These are phyloP conservation scores for Bonnemaisonia californica DNA, from an alignment of 31 red algal genomes.

Conservation along the genomic window DNA sequence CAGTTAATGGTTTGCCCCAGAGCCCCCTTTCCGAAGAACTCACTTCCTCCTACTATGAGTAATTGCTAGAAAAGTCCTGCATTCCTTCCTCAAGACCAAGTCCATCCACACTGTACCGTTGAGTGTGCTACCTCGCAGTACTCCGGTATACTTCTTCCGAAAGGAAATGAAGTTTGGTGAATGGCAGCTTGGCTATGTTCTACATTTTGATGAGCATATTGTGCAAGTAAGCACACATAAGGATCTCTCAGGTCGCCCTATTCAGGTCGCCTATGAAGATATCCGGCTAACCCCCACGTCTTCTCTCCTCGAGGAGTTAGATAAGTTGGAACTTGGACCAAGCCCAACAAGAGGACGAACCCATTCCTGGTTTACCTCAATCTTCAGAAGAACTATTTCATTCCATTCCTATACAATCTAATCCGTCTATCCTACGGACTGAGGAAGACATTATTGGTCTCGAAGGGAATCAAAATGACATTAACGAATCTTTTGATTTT, in stretches of 20 bases:
- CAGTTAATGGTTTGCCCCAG: too few species aligned
- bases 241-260: background rate
- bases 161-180: slow-evolving; percentile 17
- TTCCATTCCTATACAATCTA: too few species aligned
- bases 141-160: slow-evolving; percentile 34
- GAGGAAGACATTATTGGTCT: too few species aligned
- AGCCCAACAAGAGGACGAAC: too few species aligned
- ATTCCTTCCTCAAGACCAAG: background rate
- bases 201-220: slow-evolving; percentile 5
- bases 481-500: too few species aligned
- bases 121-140: background rate
- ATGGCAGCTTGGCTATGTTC: background rate
- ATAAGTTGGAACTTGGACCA: slow-evolving; percentile 26
- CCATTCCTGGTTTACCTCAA: too few species aligned
- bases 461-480: too few species aligned
- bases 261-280: slow-evolving; percentile 36
- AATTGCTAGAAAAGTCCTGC: slow-evolving; percentile 1
- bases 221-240: background rate
- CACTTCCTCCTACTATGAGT: slow-evolving; percentile 15
- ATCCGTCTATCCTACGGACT: too few species aligned
- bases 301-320: slow-evolving; percentile 20
- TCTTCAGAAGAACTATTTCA: too few species aligned
- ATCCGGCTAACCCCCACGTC: slow-evolving; percentile 23
- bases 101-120: background rate
- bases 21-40: background rate